A percentile compares a stretch with the other conserved stretches of the same genome.
Conservation (phyloP, 2,329 filamentous ascomycete genomes). For the Rachicladosporium sp. region DNA sequence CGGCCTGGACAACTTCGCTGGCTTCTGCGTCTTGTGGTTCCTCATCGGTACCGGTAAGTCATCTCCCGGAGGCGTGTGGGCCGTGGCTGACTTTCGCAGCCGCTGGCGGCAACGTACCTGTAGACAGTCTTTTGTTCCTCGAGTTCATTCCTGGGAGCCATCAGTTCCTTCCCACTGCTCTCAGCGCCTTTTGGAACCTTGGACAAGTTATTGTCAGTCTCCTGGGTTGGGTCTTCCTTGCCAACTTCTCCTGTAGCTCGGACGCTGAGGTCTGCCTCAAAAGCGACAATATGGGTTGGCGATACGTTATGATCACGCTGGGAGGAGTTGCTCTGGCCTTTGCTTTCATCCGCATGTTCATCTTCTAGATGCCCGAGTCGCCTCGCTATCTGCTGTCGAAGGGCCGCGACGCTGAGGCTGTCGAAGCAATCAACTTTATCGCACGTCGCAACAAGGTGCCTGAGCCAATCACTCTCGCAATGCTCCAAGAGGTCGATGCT, state of each 20-base stretch:
- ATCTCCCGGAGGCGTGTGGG: no score
- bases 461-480: constrained; percentile 34
- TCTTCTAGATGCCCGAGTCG: constrained; percentile 46
- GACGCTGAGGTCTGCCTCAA: constrained; percentile 28
- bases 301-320: constrained; percentile 31
- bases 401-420: constrained; percentile 40
- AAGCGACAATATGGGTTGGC: constrained; percentile 32
- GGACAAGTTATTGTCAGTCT: constrained; percentile 61
- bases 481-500: constrained; percentile 31
- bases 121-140: constrained; percentile 67
- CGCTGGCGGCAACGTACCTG: constrained; percentile 62
- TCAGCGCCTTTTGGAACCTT: constrained; percentile 74
- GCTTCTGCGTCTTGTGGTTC: constrained; percentile 7
- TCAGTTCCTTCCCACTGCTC: constrained; percentile 59
- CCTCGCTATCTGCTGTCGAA: constrained; percentile 46
- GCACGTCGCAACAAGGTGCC: constrained; percentile 30
- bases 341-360: constrained; percentile 41
- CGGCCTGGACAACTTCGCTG: constrained; percentile 10
- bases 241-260: constrained; percentile 43
- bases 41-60: constrained; percentile 44
- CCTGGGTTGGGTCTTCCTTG: constrained; percentile 65
- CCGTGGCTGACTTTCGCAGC: background rate
- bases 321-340: constrained; percentile 29
- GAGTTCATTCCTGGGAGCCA: constrained; percentile 68
- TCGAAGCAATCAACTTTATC: constrained; percentile 40